These are phyloP conservation scores for Myriosclerotinia duriaeana DNA, from an alignment of 2,329 filamentous ascomycete species.

Conservation along the genomic window DNA sequence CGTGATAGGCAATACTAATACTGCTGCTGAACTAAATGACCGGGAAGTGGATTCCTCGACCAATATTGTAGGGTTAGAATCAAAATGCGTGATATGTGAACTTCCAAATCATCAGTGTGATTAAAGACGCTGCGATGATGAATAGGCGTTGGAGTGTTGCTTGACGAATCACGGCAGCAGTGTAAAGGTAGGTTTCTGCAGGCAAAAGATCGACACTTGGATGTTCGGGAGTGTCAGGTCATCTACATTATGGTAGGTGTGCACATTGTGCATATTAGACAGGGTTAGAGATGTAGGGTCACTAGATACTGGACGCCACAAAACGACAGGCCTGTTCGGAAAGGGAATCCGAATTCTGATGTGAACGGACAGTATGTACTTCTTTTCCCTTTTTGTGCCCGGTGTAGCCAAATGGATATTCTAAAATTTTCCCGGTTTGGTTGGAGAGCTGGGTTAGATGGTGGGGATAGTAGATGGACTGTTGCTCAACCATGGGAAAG, in stretches of 20 bases:
- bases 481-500: slow-evolving; percentile 15
- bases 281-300: slow-evolving; percentile 14
- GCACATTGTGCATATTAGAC: slow-evolving; percentile 21
- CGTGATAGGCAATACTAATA: slow-evolving; percentile 6
- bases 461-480: slow-evolving; percentile 4
- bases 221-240: slow-evolving; percentile 34
- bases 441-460: not conserved
- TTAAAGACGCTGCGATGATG: slow-evolving; percentile 6
- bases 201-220: slow-evolving; percentile 33
- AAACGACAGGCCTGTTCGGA: slow-evolving; percentile 19
- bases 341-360: slow-evolving; percentile 19
- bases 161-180: slow-evolving; percentile 30
- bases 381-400: slow-evolving; percentile 19
- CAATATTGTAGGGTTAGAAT: slow-evolving; percentile 27
- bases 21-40: slow-evolving; percentile 7
- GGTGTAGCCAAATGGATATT: slow-evolving; percentile 19
- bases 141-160: slow-evolving; percentile 24
- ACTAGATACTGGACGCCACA: slow-evolving; percentile 20
- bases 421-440: not conserved
- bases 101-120: not conserved
- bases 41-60: slow-evolving; percentile 18
- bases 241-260: slow-evolving; percentile 23
- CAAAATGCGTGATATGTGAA: not conserved
- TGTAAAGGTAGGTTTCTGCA: slow-evolving; percentile 23
- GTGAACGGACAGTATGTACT: slow-evolving; percentile 9